These are phyloP conservation scores for Pelargonium exstipulatum DNA, from an alignment of 441 rosid genomes.

Conservation along the genomic window DNA sequence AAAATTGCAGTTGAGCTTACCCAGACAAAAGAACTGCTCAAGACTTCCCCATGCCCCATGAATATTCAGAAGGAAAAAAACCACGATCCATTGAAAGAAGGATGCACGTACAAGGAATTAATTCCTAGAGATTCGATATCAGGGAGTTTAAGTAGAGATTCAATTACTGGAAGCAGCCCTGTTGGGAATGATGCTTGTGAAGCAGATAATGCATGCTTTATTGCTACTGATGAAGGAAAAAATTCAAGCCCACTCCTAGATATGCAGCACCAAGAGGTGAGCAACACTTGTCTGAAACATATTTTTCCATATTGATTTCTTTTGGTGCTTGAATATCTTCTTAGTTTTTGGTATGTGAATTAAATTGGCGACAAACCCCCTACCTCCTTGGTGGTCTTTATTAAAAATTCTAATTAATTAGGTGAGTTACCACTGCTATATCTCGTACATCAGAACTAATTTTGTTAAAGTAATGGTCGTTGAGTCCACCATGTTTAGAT, in stretches of 20 bases:
- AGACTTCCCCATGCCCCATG: conserved; percentile 30
- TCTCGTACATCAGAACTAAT: conserved; percentile 1
- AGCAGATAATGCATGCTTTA: conserved; percentile 26
- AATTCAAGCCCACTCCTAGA: conserved; percentile 18
- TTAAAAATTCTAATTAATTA: neutral
- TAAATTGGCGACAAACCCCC: neutral
- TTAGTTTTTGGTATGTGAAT: conserved; percentile 1
- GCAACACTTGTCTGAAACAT: conserved; percentile 13
- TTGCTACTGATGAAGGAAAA: conserved; percentile 25
- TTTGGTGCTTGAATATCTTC: neutral
- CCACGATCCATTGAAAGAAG: conserved; percentile 25
- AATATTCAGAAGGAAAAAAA: conserved; percentile 31
- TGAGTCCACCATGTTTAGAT: neutral
- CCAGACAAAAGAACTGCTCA: conserved; percentile 43
- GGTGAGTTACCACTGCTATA: neutral
- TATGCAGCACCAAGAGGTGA: conserved; percentile 39
- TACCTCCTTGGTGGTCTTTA: too few species aligned
- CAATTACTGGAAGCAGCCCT: conserved; percentile 22
- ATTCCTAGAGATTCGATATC: conserved; percentile 19
- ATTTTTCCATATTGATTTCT: conserved; percentile 8
- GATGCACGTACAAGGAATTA: conserved; percentile 25
- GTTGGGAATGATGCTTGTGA: conserved; percentile 18
- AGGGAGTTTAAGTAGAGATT: conserved; percentile 12
- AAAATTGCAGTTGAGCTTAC: conserved; percentile 51
- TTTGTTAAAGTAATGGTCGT: neutral